phyloP scores from a whole-genome alignment of 768 basidiomycete species.

The Termitomyces sp. region DNA sequence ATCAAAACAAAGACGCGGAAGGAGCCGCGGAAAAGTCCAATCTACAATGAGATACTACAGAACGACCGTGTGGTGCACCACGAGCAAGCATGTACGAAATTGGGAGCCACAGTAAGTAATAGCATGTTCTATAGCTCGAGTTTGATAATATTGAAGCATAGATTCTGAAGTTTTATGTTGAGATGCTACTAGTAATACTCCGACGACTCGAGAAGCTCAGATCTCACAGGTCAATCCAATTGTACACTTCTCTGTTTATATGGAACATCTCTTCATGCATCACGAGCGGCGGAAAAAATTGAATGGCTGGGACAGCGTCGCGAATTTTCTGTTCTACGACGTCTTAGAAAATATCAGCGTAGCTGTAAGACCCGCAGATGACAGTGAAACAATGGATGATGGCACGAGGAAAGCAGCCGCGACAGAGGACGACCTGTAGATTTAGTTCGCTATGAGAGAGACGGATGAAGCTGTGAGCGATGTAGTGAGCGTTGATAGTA shows the following conservation, averaged over 20 bases:
- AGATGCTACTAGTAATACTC: too few relatives aligned
- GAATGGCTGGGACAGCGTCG: too few relatives aligned
- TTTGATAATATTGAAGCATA: neutral
- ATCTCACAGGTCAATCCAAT: neutral
- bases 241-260: neutral
- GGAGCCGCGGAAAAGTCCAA: neutral
- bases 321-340: neutral
- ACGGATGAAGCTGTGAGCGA: too few relatives aligned
- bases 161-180: neutral
- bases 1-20: neutral
- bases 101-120: neutral
- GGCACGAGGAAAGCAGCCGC: too few relatives aligned
- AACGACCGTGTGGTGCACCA: neutral
- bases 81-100: neutral
- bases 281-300: too few relatives aligned
- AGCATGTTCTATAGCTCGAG: neutral
- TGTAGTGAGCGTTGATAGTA: too few relatives aligned
- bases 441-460: too few relatives aligned
- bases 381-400: too few relatives aligned
- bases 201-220: too few relatives aligned
- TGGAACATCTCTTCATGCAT: neutral
- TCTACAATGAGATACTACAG: neutral
- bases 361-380: neutral
- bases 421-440: too few relatives aligned
- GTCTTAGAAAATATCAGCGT: neutral